Percentiles rank a stretch among this genome's conserved stretches.
These are phyloP conservation scores for Phytophthora pseudosyringae DNA, from an alignment of 352 stramenopile genomes.

Conservation along the genomic window DNA sequence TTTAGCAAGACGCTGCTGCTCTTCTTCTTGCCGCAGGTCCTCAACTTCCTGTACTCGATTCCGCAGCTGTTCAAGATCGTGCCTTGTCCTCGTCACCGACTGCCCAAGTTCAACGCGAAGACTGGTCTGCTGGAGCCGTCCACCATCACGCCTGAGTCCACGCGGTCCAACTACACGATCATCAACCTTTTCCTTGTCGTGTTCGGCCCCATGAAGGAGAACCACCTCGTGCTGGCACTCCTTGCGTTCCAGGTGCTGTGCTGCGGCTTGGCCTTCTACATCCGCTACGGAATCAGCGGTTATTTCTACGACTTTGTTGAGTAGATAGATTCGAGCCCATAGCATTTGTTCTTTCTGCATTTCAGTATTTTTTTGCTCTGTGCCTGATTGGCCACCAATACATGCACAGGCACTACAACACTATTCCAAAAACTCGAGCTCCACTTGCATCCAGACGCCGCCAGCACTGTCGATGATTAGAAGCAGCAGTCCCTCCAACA, in stretches of 20 bases:
- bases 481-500: no score
- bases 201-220: conserved; percentile 86
- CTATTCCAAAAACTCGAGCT: conserved; percentile 5
- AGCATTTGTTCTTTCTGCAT: conserved; percentile 16
- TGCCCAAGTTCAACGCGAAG: conserved; percentile 95
- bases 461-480: neutral
- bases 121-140: conserved; percentile 94
- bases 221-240: conserved; percentile 66
- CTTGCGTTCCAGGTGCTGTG: conserved; percentile 80
- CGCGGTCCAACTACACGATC: conserved; percentile 87
- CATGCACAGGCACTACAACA: conserved; percentile 5
- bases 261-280: conserved; percentile 80
- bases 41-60: conserved; percentile 99
- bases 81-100: conserved; percentile 96
- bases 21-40: conserved; percentile 98
- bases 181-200: conserved; percentile 89
- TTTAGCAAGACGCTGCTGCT: conserved; percentile 99
- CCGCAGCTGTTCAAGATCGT: conserved; percentile 98
- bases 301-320: conserved; percentile 91
- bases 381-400: conserved; percentile 14
- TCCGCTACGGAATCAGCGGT: conserved; percentile 85
- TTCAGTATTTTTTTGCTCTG: conserved; percentile 3
- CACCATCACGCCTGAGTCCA: conserved; percentile 88
- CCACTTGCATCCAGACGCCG: neutral
- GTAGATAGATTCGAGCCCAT: conserved; percentile 42